These are phyloP conservation scores for Diaporthe sp. DNA, from an alignment of 2,329 filamentous ascomycete species.

Conservation along the genomic window DNA sequence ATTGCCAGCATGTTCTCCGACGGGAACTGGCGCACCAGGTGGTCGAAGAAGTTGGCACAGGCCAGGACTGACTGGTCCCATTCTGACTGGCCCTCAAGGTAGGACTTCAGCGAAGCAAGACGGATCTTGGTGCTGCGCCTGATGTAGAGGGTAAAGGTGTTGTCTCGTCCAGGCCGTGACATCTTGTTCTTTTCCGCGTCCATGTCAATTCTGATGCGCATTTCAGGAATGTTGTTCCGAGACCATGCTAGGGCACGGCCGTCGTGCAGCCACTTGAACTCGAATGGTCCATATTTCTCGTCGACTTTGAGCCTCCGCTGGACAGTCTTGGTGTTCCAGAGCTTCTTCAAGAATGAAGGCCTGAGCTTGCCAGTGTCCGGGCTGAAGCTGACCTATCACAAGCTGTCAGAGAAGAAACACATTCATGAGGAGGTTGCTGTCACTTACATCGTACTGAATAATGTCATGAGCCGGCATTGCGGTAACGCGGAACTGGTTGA, in stretches of 20 bases:
- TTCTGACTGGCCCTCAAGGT: conserved; percentile 71
- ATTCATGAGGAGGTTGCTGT: neutral
- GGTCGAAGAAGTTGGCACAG: conserved; percentile 89
- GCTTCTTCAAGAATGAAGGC: conserved; percentile 75
- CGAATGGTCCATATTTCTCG: conserved; percentile 51
- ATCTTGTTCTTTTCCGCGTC: conserved; percentile 70
- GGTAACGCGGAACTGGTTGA: conserved; percentile 84
- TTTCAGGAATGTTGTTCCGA: conserved; percentile 55
- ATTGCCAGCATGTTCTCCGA: conserved; percentile 77
- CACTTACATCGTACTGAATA: conserved; percentile 87
- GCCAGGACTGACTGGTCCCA: conserved; percentile 81
- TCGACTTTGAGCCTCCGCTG: conserved; percentile 63
- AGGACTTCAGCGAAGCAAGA: conserved; percentile 75
- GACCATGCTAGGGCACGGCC: conserved; percentile 89
- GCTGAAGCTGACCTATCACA: conserved; percentile 74
- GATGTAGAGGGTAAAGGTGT: conserved; percentile 74
- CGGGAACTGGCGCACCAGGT: conserved; percentile 86
- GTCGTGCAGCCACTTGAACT: conserved; percentile 78
- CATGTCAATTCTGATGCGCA: conserved; percentile 77
- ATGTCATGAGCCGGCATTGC: conserved; percentile 73
- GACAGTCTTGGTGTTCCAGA: conserved; percentile 78
- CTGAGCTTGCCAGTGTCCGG: conserved; percentile 69
- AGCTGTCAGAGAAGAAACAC: conserved; percentile 34
- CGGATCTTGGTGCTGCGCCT: conserved; percentile 77
- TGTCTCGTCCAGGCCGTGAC: conserved; percentile 52